Evolutionary conservation across 2,329 filamentous ascomycete species (phyloP).

Genomic region (Talaromyces marneffei): DNA sequence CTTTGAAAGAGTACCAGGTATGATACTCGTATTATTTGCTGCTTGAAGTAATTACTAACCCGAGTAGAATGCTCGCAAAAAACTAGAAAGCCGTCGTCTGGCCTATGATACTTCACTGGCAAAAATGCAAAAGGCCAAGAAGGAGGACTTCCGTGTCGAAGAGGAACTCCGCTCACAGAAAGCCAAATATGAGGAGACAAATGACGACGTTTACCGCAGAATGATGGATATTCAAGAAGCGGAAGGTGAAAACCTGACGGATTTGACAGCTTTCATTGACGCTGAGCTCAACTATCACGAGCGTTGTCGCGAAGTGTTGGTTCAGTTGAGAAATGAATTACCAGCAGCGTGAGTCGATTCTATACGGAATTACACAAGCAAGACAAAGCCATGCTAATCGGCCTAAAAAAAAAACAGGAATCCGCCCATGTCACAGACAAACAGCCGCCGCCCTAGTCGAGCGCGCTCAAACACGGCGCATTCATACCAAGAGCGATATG

Average conservation of each 20-base stretch:
- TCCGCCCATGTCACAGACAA: slow-evolving; percentile 22
- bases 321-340: slow-evolving; percentile 64
- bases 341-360: slow-evolving; percentile 52
- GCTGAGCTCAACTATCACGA: slow-evolving; percentile 89
- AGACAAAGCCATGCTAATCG: no score
- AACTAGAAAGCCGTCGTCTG: slow-evolving; percentile 81
- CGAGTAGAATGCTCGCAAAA: slow-evolving; percentile 70
- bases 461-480: slow-evolving; percentile 60
- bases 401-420: no score
- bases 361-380: no score
- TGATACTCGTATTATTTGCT: slow-evolving; percentile 20
- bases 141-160: slow-evolving; percentile 86
- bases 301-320: slow-evolving; percentile 75
- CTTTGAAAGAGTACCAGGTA: slow-evolving; percentile 98
- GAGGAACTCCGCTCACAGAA: slow-evolving; percentile 88
- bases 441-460: slow-evolving; percentile 42
- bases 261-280: slow-evolving; percentile 76
- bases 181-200: slow-evolving; percentile 93
- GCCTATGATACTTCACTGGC: slow-evolving; percentile 84
- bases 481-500: slow-evolving; percentile 56
- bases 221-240: slow-evolving; percentile 97
- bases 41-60: slow-evolving; percentile 8
- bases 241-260: slow-evolving; percentile 73
- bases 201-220: slow-evolving; percentile 80
- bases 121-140: slow-evolving; percentile 90